Percentiles rank a stretch among this genome's conserved stretches.
Conservation (phyloP, 2,329 filamentous ascomycete genomes). For the Madurella mycetomatis region DNA sequence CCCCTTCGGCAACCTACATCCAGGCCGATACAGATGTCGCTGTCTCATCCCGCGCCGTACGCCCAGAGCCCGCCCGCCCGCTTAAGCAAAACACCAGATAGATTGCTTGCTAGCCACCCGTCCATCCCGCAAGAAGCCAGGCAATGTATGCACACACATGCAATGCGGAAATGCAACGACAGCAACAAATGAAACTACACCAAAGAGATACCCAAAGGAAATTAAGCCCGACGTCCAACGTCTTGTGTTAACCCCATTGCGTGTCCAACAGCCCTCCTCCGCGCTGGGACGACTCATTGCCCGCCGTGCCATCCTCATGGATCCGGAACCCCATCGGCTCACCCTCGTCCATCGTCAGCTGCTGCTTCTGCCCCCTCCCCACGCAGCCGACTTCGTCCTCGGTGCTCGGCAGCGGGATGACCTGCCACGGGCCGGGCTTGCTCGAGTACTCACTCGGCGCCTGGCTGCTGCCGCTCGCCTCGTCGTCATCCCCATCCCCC, state of each 20-base stretch:
- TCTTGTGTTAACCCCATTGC: constrained; percentile 10
- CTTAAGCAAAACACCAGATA: background rate
- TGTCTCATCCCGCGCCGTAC: background rate
- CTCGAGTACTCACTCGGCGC: constrained; percentile 54
- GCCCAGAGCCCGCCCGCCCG: too few relatives aligned
- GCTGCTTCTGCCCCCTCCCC: background rate
- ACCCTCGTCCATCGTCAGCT: background rate
- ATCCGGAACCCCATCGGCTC: constrained; percentile 22
- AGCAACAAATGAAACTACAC: background rate
- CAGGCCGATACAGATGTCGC: background rate
- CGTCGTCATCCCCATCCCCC: constrained; percentile 28
- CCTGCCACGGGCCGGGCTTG: constrained; percentile 41
- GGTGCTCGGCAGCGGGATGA: constrained; percentile 16
- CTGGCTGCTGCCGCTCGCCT: constrained; percentile 37
- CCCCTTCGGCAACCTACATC: background rate
- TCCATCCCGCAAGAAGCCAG: background rate
- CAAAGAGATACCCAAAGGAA: background rate
- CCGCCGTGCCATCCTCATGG: constrained; percentile 24
- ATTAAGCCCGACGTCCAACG: too few relatives aligned
- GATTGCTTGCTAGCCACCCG: background rate
- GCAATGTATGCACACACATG: background rate
- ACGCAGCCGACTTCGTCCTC: background rate
- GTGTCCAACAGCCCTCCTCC: constrained; percentile 6
- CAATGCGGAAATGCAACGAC: background rate
- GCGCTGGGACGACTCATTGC: background rate